Evolutionary conservation across 257 asterid species (phyloP), one percentile per base, ranked within the genome.

Genomic region (Solanum pimpinellifolium): DNA sequence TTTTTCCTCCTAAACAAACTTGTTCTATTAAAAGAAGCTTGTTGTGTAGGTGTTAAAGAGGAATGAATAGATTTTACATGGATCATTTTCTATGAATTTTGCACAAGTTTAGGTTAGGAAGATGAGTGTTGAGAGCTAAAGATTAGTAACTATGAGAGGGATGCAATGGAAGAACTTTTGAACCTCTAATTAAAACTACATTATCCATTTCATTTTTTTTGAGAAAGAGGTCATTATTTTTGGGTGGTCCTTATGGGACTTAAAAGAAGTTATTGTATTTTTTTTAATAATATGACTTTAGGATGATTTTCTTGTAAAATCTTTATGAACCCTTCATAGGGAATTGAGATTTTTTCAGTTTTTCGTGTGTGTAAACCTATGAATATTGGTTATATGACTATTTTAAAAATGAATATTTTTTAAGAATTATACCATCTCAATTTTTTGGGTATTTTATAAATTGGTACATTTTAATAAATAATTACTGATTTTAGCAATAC

Each of bases 21-120:
- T 80, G 87, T 91, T 89, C 87, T 91, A 21, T 86, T 89, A 90
- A 91, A 86, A 80, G 69, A 84, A 44, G 86, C 90, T 41, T 87
- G 89, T 72, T 76, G 86, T 76, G 44, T 92, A 83, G 89, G 92
- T 52, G 87, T 88, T 90, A 94, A 91, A 69, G 93, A 85, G 83
- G 94, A 89, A 83, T 91, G 98, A 85, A 97, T 89, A 89, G 92
- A 85, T 91, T 94, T 90, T 14, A 93, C 90, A 74, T 94, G 91
- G 85, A 94, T 90, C 98, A 95, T 95, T 23, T 86, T 88, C 52
- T 80, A n/a, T 74, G 62, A 85, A 46, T 9, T 9, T 47, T 18
- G 68, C 29, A 18, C 85, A 20, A 47, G 42, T 29, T 80, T 1
- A 25, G 27, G 15, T 46, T 47, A 47, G 84, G 84, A 46, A 16